These are phyloP conservation scores for Penicillium coprophilum DNA, from an alignment of 495 filamentous ascomycete species.

Conservation along the genomic window DNA sequence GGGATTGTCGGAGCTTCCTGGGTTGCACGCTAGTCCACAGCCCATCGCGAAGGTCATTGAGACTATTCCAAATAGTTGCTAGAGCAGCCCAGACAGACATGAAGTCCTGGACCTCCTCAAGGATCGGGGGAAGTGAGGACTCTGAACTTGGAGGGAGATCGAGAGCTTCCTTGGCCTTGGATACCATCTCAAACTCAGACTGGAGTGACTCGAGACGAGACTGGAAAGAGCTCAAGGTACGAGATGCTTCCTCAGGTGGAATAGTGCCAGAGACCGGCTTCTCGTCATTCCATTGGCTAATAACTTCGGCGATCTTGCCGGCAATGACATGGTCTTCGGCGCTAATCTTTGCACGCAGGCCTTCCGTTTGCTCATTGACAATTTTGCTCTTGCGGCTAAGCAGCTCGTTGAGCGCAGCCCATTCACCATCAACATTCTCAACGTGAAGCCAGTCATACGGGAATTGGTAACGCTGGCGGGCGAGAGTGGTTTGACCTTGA, in stretches of 20 bases:
- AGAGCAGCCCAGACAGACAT: conserved; percentile 96
- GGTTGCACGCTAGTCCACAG: conserved; percentile 93
- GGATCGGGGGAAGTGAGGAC: conserved; percentile 70
- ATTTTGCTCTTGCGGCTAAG: conserved; percentile 87
- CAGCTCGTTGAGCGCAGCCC: conserved; percentile 86
- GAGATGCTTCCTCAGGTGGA: conserved; percentile 79
- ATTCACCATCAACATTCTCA: conserved; percentile 91
- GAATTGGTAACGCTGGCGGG: conserved; percentile 89
- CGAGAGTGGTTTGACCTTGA: conserved; percentile 87
- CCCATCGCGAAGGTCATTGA: conserved; percentile 88
- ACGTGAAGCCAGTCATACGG: conserved; percentile 90
- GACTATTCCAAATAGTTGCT: conserved; percentile 92
- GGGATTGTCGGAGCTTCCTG: conserved; percentile 79
- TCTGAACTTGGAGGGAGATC: conserved; percentile 79
- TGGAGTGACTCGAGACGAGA: conserved; percentile 75
- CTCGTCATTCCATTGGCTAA: conserved; percentile 85
- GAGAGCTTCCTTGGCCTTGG: conserved; percentile 92
- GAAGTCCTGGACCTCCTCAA: conserved; percentile 98
- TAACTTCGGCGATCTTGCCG: conserved; percentile 81
- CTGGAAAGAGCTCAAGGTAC: conserved; percentile 77
- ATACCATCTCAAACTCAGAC: conserved; percentile 88
- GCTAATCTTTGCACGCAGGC: conserved; percentile 88
- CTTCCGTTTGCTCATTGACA: conserved; percentile 93
- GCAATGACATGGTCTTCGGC: conserved; percentile 90
- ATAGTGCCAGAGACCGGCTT: conserved; percentile 95